These are phyloP conservation scores for Cephalotrichum gorgonifer DNA, from an alignment of 2,329 filamentous ascomycete species.

Conservation along the genomic window DNA sequence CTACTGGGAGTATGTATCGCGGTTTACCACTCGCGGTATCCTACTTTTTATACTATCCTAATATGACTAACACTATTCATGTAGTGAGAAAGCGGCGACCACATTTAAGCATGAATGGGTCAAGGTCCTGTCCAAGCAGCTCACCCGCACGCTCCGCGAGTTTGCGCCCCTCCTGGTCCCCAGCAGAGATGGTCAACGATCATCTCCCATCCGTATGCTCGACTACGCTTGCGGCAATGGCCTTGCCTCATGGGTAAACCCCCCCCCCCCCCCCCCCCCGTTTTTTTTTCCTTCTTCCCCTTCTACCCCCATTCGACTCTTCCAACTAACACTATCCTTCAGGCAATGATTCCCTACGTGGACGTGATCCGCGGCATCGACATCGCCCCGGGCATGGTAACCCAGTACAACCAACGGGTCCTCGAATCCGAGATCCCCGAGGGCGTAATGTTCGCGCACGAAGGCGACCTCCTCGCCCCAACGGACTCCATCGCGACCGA, in stretches of 20 bases:
- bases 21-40: no score
- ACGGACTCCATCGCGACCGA: conserved; percentile 10
- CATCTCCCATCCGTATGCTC: conserved; percentile 12
- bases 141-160: conserved; percentile 7
- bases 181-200: neutral
- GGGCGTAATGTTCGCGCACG: conserved; percentile 18
- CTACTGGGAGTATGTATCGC: conserved; percentile 8
- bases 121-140: conserved; percentile 7
- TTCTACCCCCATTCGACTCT: neutral
- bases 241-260: conserved; percentile 16
- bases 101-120: conserved; percentile 10
- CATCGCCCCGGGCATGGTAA: conserved; percentile 20
- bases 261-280: neutral
- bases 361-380: conserved; percentile 21
- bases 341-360: conserved; percentile 21
- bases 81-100: neutral
- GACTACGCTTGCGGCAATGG: conserved; percentile 22
- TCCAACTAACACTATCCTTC: conserved; percentile 3
- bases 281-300: neutral
- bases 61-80: neutral
- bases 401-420: conserved; percentile 19
- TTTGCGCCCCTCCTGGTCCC: conserved; percentile 7
- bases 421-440: conserved; percentile 12
- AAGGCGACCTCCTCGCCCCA: conserved; percentile 18
- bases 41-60: neutral